These are phyloP conservation scores for Sextonia rubra DNA, from an alignment of 164 flowering plant species.

Conservation along the genomic window DNA sequence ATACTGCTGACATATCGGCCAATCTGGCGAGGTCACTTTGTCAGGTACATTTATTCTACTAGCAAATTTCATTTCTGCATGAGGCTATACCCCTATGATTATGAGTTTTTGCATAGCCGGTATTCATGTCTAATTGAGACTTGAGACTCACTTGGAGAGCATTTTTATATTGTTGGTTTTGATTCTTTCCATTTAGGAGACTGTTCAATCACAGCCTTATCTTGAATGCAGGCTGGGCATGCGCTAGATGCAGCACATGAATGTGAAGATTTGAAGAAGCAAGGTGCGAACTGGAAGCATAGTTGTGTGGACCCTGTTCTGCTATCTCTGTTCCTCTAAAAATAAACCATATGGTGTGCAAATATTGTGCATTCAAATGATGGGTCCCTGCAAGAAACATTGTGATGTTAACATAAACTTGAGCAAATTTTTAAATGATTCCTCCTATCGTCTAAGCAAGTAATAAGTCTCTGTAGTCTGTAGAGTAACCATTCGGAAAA, in stretches of 20 bases:
- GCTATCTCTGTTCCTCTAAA: too few relatives aligned
- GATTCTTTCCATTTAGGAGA: background rate
- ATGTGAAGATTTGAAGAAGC: slow-evolving; percentile 55
- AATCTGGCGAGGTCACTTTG: slow-evolving; percentile 80
- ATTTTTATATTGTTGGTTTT: background rate
- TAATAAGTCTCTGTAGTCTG: too few relatives aligned
- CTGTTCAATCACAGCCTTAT: slow-evolving; percentile 1
- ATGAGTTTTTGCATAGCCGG: background rate
- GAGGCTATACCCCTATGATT: background rate
- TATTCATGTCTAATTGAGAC: background rate
- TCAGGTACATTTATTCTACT: slow-evolving; percentile 36
- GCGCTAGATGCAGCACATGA: slow-evolving; percentile 54
- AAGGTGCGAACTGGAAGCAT: slow-evolving; percentile 43
- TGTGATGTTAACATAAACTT: too few relatives aligned
- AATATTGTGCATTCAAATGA: too few relatives aligned
- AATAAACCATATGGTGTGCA: too few relatives aligned
- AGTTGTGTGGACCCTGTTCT: background rate
- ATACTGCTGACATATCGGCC: slow-evolving; percentile 45
- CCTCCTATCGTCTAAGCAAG: too few relatives aligned
- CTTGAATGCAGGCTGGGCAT: slow-evolving; percentile 60
- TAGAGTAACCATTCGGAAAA: too few relatives aligned
- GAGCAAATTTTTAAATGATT: too few relatives aligned
- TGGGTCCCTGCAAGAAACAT: too few relatives aligned
- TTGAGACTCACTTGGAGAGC: background rate
- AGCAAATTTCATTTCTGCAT: background rate